phyloP scores from a whole-genome alignment of 495 filamentous ascomycete species.

The Penicillium paradoxum region DNA sequence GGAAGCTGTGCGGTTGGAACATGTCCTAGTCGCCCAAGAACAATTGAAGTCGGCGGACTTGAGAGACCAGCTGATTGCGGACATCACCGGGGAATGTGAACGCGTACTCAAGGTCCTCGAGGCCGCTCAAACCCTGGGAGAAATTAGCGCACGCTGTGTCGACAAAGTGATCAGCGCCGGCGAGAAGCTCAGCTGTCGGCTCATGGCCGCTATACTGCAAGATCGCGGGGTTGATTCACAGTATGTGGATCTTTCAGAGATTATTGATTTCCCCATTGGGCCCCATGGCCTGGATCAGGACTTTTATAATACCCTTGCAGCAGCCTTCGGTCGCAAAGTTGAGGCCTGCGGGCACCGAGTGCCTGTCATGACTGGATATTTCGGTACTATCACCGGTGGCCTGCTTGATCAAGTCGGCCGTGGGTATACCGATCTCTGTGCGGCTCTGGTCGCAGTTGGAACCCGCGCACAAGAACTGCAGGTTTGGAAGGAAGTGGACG shows the following conservation, averaged over 20 bases:
- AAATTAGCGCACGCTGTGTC: slow-evolving; percentile 76
- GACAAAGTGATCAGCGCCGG: slow-evolving; percentile 89
- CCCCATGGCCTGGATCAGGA: slow-evolving; percentile 60
- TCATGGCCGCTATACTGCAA: slow-evolving; percentile 76
- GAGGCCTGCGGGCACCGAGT: slow-evolving; percentile 62
- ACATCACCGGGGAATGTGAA: slow-evolving; percentile 69
- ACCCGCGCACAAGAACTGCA: slow-evolving; percentile 74
- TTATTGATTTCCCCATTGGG: slow-evolving; percentile 57
- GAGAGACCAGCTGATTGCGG: slow-evolving; percentile 48
- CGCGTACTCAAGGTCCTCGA: slow-evolving; percentile 54
- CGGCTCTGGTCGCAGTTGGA: slow-evolving; percentile 75
- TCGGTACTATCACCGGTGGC: slow-evolving; percentile 78
- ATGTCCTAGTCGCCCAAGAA: slow-evolving; percentile 59
- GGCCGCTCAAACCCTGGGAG: slow-evolving; percentile 54
- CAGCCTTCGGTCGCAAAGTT: slow-evolving; percentile 61
- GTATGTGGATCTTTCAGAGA: slow-evolving; percentile 79
- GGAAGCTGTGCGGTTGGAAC: slow-evolving; percentile 67
- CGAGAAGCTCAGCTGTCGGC: slow-evolving; percentile 86
- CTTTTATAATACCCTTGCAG: slow-evolving; percentile 75
- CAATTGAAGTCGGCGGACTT: slow-evolving; percentile 60
- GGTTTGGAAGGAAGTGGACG: slow-evolving; percentile 91
- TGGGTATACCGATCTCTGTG: slow-evolving; percentile 87
- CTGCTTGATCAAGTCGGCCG: slow-evolving; percentile 74
- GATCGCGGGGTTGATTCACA: slow-evolving; percentile 74
- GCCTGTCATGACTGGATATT: slow-evolving; percentile 81